These are phyloP conservation scores for Citrus australasica DNA, from an alignment of 345 rosid genomes.

Conservation along the genomic window DNA sequence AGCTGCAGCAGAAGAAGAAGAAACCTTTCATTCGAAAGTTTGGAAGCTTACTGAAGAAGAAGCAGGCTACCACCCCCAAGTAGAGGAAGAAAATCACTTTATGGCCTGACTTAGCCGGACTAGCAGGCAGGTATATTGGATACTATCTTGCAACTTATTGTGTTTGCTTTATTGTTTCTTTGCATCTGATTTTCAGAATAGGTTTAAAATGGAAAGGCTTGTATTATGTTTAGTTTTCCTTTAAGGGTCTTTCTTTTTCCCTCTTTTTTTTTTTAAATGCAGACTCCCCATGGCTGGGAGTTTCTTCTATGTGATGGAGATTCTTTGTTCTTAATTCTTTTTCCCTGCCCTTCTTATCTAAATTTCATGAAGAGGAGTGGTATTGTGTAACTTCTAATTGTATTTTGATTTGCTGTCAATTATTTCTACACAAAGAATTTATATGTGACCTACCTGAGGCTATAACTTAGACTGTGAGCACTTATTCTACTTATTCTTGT, in stretches of 20 bases:
- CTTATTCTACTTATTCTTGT: too few relatives aligned
- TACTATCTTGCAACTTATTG: slow-evolving; percentile 30
- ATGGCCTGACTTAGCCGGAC: slow-evolving; percentile 22
- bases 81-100: slow-evolving; percentile 26
- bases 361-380: slow-evolving; percentile 26
- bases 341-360: slow-evolving; percentile 20
- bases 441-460: too few relatives aligned
- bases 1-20: slow-evolving; percentile 76
- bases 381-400: slow-evolving; percentile 23
- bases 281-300: slow-evolving; percentile 24
- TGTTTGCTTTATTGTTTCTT: slow-evolving; percentile 33
- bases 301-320: slow-evolving; percentile 37
- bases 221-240: slow-evolving; percentile 30
- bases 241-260: neutral
- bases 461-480: too few relatives aligned
- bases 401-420: slow-evolving; percentile 16
- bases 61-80: slow-evolving; percentile 61
- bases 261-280: neutral
- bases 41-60: slow-evolving; percentile 94
- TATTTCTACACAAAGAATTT: slow-evolving; percentile 3
- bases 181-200: slow-evolving; percentile 25
- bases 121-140: slow-evolving; percentile 30
- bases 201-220: slow-evolving; percentile 39
- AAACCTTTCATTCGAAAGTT: slow-evolving; percentile 87
- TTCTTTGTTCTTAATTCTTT: slow-evolving; percentile 12